These are phyloP conservation scores for Phoenix roebelenii DNA, from an alignment of 176 grass and related monocot genomes.

Conservation along the genomic window DNA sequence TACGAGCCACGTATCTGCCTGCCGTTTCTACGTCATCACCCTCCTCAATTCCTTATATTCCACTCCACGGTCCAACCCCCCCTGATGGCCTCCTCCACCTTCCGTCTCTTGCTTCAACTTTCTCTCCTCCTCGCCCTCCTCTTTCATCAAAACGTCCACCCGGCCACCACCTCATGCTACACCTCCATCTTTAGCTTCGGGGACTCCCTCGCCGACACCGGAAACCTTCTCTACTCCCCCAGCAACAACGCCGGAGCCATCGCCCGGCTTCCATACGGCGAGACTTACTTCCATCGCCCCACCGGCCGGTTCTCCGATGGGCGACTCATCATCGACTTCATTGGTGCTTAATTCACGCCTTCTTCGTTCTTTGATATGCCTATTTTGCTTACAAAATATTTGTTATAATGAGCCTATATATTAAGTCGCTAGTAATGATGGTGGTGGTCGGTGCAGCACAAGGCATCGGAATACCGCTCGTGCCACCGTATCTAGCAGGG, in stretches of 20 bases:
- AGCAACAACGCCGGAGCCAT: not conserved
- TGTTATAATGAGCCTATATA: not conserved
- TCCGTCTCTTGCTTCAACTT: too few species aligned
- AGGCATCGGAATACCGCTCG: constrained; percentile 26
- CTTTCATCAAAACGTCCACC: not conserved
- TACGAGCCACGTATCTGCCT: too few species aligned
- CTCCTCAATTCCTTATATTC: too few species aligned
- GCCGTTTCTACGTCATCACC: too few species aligned
- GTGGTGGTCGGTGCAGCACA: constrained; percentile 32
- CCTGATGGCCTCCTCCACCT: too few species aligned
- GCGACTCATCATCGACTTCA: constrained; percentile 56
- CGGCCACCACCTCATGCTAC: constrained; percentile 25
- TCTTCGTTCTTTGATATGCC: too few species aligned
- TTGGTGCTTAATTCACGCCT: constrained; percentile 20
- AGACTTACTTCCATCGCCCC: constrained; percentile 43
- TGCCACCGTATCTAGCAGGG: constrained; percentile 29
- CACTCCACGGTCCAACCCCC: too few species aligned
- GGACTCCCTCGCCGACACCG: constrained; percentile 60
- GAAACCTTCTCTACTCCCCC: constrained; percentile 25
- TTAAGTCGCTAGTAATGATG: too few species aligned
- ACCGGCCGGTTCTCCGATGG: constrained; percentile 44
- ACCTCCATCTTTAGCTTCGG: constrained; percentile 54
- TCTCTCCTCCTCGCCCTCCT: too few species aligned
- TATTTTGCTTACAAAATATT: constrained; percentile 1
- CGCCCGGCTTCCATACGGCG: constrained; percentile 36